Evolutionary conservation across 2,329 filamentous ascomycete genomes (phyloP).

Genomic region (Akanthomyces uredinophilus): DNA sequence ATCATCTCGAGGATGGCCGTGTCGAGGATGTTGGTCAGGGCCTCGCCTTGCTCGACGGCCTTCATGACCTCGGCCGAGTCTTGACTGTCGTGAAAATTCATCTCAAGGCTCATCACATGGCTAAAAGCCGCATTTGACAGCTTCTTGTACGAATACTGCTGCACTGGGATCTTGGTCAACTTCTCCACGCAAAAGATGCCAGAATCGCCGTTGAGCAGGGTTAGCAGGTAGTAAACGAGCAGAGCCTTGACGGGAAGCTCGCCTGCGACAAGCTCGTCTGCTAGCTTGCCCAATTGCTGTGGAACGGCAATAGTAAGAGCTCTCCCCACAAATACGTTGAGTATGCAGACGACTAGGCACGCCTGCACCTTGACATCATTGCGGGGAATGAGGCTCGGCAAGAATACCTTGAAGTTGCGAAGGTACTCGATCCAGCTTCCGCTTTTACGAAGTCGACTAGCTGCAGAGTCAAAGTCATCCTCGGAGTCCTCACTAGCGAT

Average conservation of each 20-base stretch:
- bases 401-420: background rate
- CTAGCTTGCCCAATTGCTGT: background rate
- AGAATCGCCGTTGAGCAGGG: background rate
- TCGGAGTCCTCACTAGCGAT: background rate
- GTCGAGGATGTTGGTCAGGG: slow-evolving; percentile 55
- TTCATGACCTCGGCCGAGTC: slow-evolving; percentile 60
- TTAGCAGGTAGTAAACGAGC: background rate
- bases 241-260: background rate
- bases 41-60: slow-evolving; percentile 58
- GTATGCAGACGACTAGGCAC: background rate
- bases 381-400: slow-evolving; percentile 1
- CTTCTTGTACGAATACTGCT: slow-evolving; percentile 30
- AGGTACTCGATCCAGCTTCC: slow-evolving; percentile 7
- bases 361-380: slow-evolving; percentile 6
- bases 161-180: slow-evolving; percentile 30
- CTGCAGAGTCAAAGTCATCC: background rate
- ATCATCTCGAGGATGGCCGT: slow-evolving; percentile 53
- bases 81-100: slow-evolving; percentile 65
- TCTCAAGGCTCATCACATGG: slow-evolving; percentile 64
- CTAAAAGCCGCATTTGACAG: slow-evolving; percentile 47
- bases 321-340: background rate
- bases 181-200: slow-evolving; percentile 17
- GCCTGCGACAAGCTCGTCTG: background rate
- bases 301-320: background rate
- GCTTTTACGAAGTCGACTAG: background rate